Evolutionary conservation across 371 early-diverging fungal genomes (phyloP), one percentile per base, ranked within the genome.

Genomic region (Syncephalastrum contaminatum): DNA sequence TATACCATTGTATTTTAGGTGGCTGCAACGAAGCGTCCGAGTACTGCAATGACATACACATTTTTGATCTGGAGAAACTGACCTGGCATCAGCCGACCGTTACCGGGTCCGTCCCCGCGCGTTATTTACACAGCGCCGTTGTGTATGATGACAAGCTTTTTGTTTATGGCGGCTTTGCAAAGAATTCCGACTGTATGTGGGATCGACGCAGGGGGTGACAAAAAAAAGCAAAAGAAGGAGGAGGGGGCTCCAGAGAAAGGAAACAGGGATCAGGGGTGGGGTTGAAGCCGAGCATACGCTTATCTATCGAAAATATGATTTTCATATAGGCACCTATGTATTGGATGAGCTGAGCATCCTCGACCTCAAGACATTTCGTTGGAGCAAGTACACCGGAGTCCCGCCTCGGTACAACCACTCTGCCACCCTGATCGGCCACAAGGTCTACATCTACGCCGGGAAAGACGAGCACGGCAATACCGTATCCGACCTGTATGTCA

Each of bases 161-260:
- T 59, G 70, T 88, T 22, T 88, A 83, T 57, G 88, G 88, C 24
- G 88, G 88, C 8, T 80, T 86, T 59, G 81, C 83, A 19, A 77
- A 75, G 54, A 79, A 75, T 43, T 66, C 83, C 27, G 85, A 86
- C 44, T 81, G 85, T 80, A 77, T 69, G 75, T 58, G 18, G 48
- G 19, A 45, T 25, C 19, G 21, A 21, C 21, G 21, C 16, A 44
- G 19, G 21, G 14, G 16, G 45, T 16, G 49, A 25, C 49, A 25
- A 49, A 49, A 49, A 10, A 24, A 49, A 48, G 16, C 4, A 22
- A 16, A 48, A 48, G 20, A 18, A 52, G 53, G 41, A 18, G 36
- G 20, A 25, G n/a, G 19, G 20, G n/a, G 30, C 12, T 39, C n/a
- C 48, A 48, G 16, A 39, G 15, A 48, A 18, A 18, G 39, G 45